Conservation (phyloP, 306 rosid genomes). For the Begonia loranthoides region DNA sequence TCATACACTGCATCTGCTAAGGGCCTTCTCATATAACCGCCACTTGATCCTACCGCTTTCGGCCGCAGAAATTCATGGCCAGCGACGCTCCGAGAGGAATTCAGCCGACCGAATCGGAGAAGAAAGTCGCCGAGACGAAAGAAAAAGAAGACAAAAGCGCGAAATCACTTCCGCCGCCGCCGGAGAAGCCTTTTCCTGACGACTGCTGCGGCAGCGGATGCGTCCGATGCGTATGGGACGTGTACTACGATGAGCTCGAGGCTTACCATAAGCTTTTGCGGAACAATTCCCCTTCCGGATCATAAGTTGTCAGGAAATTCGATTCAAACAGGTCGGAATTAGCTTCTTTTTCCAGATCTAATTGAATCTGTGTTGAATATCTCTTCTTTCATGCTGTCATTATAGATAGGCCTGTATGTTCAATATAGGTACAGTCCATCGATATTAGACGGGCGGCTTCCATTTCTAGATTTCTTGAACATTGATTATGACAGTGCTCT, state of each 20-base stretch:
- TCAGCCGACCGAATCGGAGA: constrained; percentile 4
- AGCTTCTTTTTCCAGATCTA: background rate
- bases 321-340: no score
- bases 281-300: constrained; percentile 16
- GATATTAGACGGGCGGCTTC: no score
- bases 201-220: constrained; percentile 96
- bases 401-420: no score
- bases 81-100: constrained; percentile 8
- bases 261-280: constrained; percentile 44
- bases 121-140: background rate
- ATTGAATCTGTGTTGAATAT: background rate
- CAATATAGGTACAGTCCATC: no score
- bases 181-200: constrained; percentile 67
- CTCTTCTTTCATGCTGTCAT: no score
- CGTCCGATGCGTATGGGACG: constrained; percentile 86
- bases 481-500: no score
- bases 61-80: constrained; percentile 16
- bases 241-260: constrained; percentile 80
- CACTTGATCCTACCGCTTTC: no score
- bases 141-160: background rate
- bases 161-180: constrained; percentile 51
- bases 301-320: constrained; percentile 1
- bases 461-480: no score
- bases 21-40: no score
- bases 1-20: no score